Evolutionary conservation across 345 rosid species (phyloP).

Genomic region (Citrus maxima): DNA sequence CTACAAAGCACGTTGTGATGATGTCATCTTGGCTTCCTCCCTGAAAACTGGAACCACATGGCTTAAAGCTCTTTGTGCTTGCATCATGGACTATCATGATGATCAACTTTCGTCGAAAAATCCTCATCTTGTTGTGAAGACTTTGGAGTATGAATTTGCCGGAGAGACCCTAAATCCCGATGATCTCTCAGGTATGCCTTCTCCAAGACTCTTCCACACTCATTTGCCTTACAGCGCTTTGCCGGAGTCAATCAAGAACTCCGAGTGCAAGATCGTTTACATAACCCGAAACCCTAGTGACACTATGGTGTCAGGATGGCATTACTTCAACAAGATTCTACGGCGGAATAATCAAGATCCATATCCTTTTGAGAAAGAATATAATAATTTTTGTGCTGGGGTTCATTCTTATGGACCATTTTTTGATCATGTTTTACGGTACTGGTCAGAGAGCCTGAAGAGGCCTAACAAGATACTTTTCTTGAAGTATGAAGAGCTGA

Average conservation of each 20-base stretch:
- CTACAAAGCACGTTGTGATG: constrained; percentile 16
- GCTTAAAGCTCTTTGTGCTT: constrained; percentile 29
- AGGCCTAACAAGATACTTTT: constrained; percentile 1
- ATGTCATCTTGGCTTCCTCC: constrained; percentile 24
- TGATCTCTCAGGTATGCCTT: constrained; percentile 14
- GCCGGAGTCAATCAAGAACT: constrained; percentile 20
- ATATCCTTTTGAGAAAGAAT: not conserved
- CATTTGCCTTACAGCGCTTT: constrained; percentile 24
- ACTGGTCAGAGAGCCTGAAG: not conserved
- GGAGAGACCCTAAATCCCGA: not conserved
- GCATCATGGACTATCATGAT: constrained; percentile 7
- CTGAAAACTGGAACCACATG: constrained; percentile 20
- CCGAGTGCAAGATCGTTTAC: constrained; percentile 28
- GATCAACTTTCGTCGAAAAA: not conserved
- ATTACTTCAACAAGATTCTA: constrained; percentile 23
- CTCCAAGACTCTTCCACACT: constrained; percentile 30
- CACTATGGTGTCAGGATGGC: constrained; percentile 31
- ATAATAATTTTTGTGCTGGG: constrained; percentile 7
- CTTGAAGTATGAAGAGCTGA: constrained; percentile 9
- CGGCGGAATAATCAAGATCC: no score
- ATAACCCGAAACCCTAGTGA: constrained; percentile 31
- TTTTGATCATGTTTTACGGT: constrained; percentile 15
- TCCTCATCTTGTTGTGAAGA: constrained; percentile 4
- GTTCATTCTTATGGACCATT: constrained; percentile 13
- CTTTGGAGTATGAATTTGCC: not conserved